Conservation (phyloP, 768 basidiomycete genomes). For the Tylopilus balloui region DNA sequence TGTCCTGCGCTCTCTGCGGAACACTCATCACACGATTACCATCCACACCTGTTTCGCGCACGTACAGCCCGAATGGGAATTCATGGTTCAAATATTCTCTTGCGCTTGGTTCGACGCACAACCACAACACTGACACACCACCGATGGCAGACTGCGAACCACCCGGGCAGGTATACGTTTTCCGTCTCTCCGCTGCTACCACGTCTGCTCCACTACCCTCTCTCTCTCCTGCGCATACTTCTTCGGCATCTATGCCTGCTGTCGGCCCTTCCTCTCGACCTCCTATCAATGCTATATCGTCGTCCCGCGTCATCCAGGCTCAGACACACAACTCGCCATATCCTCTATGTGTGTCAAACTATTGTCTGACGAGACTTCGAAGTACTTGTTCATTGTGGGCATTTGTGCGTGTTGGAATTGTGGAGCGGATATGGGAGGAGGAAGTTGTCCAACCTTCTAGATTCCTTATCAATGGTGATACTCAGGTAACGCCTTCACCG, state of each 20-base stretch:
- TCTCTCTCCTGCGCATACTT: constrained; percentile 18
- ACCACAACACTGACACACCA: constrained; percentile 20
- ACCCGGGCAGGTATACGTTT: constrained; percentile 58
- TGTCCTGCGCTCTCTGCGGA: constrained; percentile 79
- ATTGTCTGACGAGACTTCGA: constrained; percentile 79
- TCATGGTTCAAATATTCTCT: constrained; percentile 56
- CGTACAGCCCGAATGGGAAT: constrained; percentile 45
- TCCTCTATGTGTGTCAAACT: constrained; percentile 79
- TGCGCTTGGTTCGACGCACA: constrained; percentile 31
- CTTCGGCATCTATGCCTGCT: constrained; percentile 33
- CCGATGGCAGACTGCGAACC: constrained; percentile 27
- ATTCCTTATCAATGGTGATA: constrained; percentile 14
- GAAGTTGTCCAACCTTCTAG: constrained; percentile 41
- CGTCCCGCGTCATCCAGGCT: constrained; percentile 36
- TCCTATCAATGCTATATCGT: constrained; percentile 34
- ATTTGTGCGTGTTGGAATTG: constrained; percentile 74
- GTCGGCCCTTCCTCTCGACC: constrained; percentile 21
- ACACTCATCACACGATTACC: constrained; percentile 48
- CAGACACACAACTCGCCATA: constrained; percentile 35
- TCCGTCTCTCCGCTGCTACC: constrained; percentile 47
- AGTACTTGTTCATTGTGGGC: constrained; percentile 90
- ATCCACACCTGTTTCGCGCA: constrained; percentile 27
- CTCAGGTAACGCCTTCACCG: neutral
- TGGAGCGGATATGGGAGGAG: constrained; percentile 90
- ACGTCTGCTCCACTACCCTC: constrained; percentile 22